phyloP scores from a whole-genome alignment of 1,284 basidiomycete species.

The Cutaneotrichosporon sp. region DNA sequence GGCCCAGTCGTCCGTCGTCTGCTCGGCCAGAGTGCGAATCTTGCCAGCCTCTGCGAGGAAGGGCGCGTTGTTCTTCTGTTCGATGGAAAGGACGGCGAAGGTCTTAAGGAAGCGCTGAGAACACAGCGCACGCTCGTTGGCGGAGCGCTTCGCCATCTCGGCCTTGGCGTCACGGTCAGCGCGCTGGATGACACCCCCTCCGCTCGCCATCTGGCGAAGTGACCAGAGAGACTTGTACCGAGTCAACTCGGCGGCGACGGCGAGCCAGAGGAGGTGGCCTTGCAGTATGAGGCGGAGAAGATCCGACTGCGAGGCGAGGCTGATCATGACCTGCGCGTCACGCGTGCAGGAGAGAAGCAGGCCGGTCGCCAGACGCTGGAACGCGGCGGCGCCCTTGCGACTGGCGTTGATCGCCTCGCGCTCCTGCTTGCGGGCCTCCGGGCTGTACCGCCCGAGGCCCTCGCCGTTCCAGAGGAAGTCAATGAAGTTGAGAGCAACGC shows the following conservation, averaged over 20 bases:
- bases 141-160: not conserved
- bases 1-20: not conserved
- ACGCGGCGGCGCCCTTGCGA: not conserved
- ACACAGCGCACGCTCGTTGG: not conserved
- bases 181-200: not conserved
- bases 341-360: not conserved
- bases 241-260: not conserved
- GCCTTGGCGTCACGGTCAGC: too few species aligned
- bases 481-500: slow-evolving; percentile 57
- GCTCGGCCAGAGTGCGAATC: not conserved
- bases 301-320: not conserved
- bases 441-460: not conserved
- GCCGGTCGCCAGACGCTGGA: not conserved
- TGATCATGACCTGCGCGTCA: not conserved
- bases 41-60: not conserved
- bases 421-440: not conserved
- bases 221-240: not conserved
- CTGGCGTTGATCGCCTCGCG: not conserved
- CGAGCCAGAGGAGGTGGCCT: not conserved
- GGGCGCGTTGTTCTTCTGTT: not conserved
- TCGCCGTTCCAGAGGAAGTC: slow-evolving; percentile 8
- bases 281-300: not conserved
- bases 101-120: not conserved
- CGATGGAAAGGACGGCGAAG: not conserved
- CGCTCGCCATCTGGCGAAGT: not conserved